Evolutionary conservation across 805 yeast species (phyloP), one percentile per base, ranked within the genome.

Genomic region (Kluyveromyces lactis): DNA sequence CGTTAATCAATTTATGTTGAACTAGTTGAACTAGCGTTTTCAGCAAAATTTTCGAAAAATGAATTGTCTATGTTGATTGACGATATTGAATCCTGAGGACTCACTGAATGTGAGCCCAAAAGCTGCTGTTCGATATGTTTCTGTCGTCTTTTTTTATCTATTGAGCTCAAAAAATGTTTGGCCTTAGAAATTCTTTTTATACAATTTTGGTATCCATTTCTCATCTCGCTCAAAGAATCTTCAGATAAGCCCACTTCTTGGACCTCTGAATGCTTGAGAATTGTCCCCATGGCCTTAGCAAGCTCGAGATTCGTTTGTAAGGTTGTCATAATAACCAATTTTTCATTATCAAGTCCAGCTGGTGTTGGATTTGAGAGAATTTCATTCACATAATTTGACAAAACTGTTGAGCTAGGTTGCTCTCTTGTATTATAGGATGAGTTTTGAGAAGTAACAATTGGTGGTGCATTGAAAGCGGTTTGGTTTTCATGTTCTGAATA

Each of bases 201-300:
- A 18, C 56, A 40, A 7, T 44, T 42, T 28, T 44, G 44, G 33
- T 59, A 59, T 17, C 51, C 48, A 10, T 39, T 39, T 33, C 49
- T 50, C 4, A 60, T 39, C 36, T 60, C 64, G 37, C 46, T 41
- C 21, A 55, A 31, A 4, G 62, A 47, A 9, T 44, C 17, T 21
- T 51, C 55, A 1, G 64, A 58, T 15, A 60, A 39, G 9, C 45
- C 44, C 13, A 60, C 39, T 26, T 57, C 61, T 27, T 53, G 51
- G 6, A 56, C 43, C 31, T 56, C 60, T 0, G 53, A 43, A 40
- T 57, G 58, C 35, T 54, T 56, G 11, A 60, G 42, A 21, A 60
- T 49, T 29, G 45, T 52, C 1, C 56, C 56, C 39, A 60, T 45
- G 4, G 63, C 51, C 30, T 53, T 57, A 18, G 63, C 63, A 26